Base-by-base conservation (phyloP, 768 basidiomycete genomes). In the Boletus tylopilopsis region DNA sequence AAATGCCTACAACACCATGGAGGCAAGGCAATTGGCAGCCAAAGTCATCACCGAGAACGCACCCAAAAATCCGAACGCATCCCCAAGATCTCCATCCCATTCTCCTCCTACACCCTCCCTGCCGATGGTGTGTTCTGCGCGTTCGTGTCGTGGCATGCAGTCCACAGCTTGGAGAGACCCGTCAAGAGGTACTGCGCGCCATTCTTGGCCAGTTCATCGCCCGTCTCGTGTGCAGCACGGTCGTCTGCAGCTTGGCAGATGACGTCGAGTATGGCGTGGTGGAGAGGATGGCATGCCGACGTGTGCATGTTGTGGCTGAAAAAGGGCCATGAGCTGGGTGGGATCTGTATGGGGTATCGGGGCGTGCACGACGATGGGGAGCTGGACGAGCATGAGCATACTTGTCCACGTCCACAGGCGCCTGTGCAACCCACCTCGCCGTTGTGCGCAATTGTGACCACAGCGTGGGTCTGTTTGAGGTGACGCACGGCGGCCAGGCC, bases 101-200 rank as follows among this genome's bases (percentile, higher is more conserved):
- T n/a, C n/a, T n/a, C n/a, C n/a, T n/a, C n/a, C n/a, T n/a, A n/a
- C n/a, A n/a, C n/a, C n/a, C n/a, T n/a, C n/a, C n/a, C n/a, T n/a
- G n/a, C n/a, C n/a, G n/a, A n/a, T n/a, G n/a, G n/a, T n/a, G n/a
- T n/a, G n/a, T n/a, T n/a, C n/a, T n/a, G n/a, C n/a, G n/a, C n/a
- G n/a, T n/a, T n/a, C n/a, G n/a, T n/a, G n/a, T n/a, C n/a, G n/a
- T n/a, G n/a, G n/a, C n/a, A n/a, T n/a, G n/a, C n/a, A n/a, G n/a
- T n/a, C n/a, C n/a, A n/a, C n/a, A n/a, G n/a, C n/a, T n/a, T n/a
- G 1, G 84, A 82, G 16, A 84, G 77, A 2, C 84, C 82, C 0
- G 93, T 97, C 22, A 98, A 76, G 37, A 97, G 84, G 68, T 99
- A 99, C 61, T 88, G 85, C 2, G 84, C 71, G 13, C 90, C 87